Evolutionary conservation across 2,329 filamentous ascomycete genomes (phyloP).

Genomic region (Beauveria brongniartii): DNA sequence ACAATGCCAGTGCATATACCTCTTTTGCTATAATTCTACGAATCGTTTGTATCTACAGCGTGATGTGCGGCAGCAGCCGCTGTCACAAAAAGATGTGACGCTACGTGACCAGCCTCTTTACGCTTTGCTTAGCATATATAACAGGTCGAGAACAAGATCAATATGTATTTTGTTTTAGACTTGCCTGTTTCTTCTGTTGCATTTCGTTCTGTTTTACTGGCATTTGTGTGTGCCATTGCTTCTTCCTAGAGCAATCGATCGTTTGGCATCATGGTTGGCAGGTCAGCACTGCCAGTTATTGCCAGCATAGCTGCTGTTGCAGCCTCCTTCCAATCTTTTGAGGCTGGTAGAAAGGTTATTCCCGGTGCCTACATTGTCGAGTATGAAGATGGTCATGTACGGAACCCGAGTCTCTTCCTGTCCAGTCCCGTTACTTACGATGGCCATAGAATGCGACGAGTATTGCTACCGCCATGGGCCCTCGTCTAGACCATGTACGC

Average conservation of each 20-base stretch:
- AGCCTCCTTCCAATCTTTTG: neutral
- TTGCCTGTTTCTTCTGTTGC: too few relatives aligned
- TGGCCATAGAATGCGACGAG: neutral
- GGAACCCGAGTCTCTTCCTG: neutral
- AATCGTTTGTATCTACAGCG: neutral
- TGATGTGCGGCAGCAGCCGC: neutral
- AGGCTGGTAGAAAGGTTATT: neutral
- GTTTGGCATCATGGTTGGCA: neutral
- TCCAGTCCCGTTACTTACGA: neutral
- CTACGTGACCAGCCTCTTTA: too few relatives aligned
- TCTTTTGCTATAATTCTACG: neutral
- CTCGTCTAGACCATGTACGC: neutral
- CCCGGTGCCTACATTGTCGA: conserved; percentile 1
- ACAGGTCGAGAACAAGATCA: neutral
- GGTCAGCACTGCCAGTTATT: neutral
- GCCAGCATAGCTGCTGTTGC: neutral
- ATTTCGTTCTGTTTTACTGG: neutral
- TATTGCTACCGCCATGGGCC: conserved; percentile 1
- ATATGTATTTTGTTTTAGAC: too few relatives aligned
- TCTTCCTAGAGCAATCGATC: neutral
- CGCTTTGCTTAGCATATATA: neutral
- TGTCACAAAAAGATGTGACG: too few relatives aligned
- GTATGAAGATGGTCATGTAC: neutral
- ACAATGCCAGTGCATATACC: too few relatives aligned
- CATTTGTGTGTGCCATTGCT: neutral